Percentiles rank a stretch among this genome's conserved stretches.
phyloP scores from a whole-genome alignment of 2,329 filamentous ascomycete genomes.

The Rhexocercosporidium sp. region DNA sequence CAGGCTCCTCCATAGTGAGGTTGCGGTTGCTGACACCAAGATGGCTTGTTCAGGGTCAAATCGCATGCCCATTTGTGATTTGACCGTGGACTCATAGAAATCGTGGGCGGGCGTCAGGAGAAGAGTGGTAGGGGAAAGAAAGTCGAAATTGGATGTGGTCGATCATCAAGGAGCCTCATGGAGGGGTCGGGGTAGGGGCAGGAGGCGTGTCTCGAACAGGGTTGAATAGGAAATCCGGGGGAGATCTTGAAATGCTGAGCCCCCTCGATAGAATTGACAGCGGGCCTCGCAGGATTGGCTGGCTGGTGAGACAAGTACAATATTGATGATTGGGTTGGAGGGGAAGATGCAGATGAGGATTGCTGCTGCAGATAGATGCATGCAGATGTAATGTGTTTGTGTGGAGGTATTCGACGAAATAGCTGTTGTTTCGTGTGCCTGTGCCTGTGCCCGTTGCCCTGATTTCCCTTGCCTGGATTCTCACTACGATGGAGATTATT shows the following conservation, averaged over 20 bases:
- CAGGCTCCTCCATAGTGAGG: slow-evolving; percentile 49
- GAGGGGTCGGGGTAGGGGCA: slow-evolving; percentile 16
- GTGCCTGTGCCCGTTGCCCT: background rate
- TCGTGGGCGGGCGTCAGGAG: background rate
- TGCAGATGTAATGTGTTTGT: background rate
- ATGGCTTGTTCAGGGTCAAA: slow-evolving; percentile 21
- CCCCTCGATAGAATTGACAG: background rate
- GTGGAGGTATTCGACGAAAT: too few species aligned
- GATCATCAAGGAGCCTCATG: slow-evolving; percentile 22
- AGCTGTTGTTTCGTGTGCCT: background rate
- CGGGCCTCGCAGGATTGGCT: background rate
- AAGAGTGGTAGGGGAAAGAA: background rate
- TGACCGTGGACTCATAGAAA: slow-evolving; percentile 28
- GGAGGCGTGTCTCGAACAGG: slow-evolving; percentile 18
- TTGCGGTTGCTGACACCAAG: slow-evolving; percentile 19
- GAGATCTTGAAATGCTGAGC: slow-evolving; percentile 10
- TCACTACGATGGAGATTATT: background rate
- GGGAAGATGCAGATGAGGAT: background rate
- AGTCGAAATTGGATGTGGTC: slow-evolving; percentile 13
- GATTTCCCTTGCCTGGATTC: background rate
- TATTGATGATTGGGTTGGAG: background rate
- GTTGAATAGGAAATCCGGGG: slow-evolving; percentile 16
- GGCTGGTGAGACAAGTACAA: background rate
- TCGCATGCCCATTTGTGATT: slow-evolving; percentile 32
- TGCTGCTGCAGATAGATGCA: background rate